Evolutionary conservation across 2,329 filamentous ascomycete genomes (phyloP), one percentile per base, ranked within the genome.

Genomic region (Knoxdaviesia capensis): DNA sequence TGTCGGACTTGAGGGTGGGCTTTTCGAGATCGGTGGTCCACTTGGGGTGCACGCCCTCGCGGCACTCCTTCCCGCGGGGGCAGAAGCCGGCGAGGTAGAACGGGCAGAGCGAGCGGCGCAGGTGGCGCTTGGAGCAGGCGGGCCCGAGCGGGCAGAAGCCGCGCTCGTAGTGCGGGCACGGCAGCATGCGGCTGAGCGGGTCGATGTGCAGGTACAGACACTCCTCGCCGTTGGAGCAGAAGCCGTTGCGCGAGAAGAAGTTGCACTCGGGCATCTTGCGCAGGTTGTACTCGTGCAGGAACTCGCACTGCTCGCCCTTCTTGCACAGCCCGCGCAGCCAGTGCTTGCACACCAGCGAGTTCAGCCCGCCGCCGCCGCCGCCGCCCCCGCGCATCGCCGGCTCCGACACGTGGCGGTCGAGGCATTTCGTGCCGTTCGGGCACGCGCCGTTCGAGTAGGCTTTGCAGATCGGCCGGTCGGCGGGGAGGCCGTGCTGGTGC

Each of bases 211-310:
- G 75, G 58, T 93, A 94, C 5, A 93, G 67, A 55, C 90, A 98
- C 62, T 98, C 90, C 59, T 96, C 88, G 50, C 88, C 90, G 61
- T 94, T 94, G 48, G 82, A 84, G 63, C 90, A 98, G 58, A 92
- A 94, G 43, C 85, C 85, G 55, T 90, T 93, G 46, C 86, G 74
- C 44, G 86, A 78, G 62, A 88, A 96, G 61, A 94, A 93, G 55
- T 93, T 93, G 64, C 90, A 98, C 64, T 96, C 90, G 48, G 90
- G 87, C 85, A 96, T 96, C 60, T 90, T 87, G 48, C 90, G 78
- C 51, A 98, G 72, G 62, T 98, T 96, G 67, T 94, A 98, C 62
- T 96, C 90, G 68, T 98, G 90, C 40, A 96, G 68, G 54, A 96
- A 98, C 65, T 98, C 90, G 75, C 90, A 98, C 50, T 77, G 75